Conservation (phyloP, 73 alveolate genomes). For the Blepharisma stoltei region DNA sequence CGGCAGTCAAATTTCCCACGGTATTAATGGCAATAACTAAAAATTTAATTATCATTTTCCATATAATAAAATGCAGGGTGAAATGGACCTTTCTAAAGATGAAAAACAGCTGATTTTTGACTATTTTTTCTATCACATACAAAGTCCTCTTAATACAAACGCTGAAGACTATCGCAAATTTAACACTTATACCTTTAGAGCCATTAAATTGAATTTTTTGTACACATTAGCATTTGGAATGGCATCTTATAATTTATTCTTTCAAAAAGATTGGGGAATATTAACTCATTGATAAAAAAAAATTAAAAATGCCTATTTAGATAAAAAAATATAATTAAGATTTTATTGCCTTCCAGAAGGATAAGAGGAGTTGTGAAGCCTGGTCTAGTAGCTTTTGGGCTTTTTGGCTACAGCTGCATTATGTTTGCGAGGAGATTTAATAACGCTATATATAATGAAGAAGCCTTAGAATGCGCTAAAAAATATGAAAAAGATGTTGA, state of each 20-base stretch:
- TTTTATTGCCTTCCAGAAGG: too few species aligned
- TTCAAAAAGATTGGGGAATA: not conserved
- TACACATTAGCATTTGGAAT: not conserved
- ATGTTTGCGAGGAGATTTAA: not conserved
- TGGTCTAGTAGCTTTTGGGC: not conserved
- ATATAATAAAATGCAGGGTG: not conserved
- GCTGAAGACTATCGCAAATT: constrained; percentile 13
- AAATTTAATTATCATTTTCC: too few species aligned
- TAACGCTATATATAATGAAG: not conserved
- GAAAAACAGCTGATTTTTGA: not conserved
- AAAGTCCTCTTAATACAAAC: constrained; percentile 18
- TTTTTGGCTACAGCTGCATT: not conserved
- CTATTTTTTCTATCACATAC: not conserved
- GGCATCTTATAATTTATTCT: not conserved
- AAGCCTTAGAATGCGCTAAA: constrained; percentile 13
- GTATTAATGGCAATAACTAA: too few species aligned
- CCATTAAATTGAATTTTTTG: constrained; percentile 10
- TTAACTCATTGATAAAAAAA: too few species aligned
- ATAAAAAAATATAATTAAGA: too few species aligned
- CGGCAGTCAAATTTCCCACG: too few species aligned
- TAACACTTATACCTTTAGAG: not conserved
- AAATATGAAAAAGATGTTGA: constrained; percentile 18
- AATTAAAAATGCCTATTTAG: too few species aligned
- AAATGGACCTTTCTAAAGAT: not conserved
- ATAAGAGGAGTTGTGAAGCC: not conserved